A percentile compares a stretch with the other conserved stretches of the same genome.
These are phyloP conservation scores for Kwoniella pini DNA, from an alignment of 768 basidiomycete genomes.

Conservation along the genomic window DNA sequence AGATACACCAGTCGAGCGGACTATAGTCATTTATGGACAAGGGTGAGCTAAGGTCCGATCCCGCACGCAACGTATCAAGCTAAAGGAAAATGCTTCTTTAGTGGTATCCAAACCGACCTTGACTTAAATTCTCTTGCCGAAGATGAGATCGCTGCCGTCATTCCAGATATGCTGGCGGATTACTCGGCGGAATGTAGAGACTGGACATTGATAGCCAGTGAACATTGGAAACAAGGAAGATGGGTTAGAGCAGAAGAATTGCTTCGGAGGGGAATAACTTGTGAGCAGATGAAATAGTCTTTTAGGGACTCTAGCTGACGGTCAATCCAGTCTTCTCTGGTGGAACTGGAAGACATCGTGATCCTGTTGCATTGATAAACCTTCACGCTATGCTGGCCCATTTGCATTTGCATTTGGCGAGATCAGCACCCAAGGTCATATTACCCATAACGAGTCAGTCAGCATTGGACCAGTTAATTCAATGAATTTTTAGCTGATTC, in stretches of 20 bases:
- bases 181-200: slow-evolving; percentile 54
- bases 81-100: slow-evolving; percentile 2
- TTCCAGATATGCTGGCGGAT: slow-evolving; percentile 59
- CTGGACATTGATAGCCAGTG: slow-evolving; percentile 64
- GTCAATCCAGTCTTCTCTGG: slow-evolving; percentile 25
- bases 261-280: slow-evolving; percentile 60
- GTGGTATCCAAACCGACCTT: slow-evolving; percentile 61
- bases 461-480: no score
- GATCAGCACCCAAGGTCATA: slow-evolving; percentile 78
- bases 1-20: slow-evolving; percentile 10
- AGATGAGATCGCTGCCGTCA: slow-evolving; percentile 65
- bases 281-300: slow-evolving; percentile 31
- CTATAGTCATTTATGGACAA: slow-evolving; percentile 40
- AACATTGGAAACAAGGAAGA: slow-evolving; percentile 81
- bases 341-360: slow-evolving; percentile 57
- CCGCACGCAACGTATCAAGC: neutral
- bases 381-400: slow-evolving; percentile 82
- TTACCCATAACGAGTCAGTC: slow-evolving; percentile 72
- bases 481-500: no score
- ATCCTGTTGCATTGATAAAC: slow-evolving; percentile 61
- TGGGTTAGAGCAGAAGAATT: slow-evolving; percentile 76
- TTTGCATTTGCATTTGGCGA: slow-evolving; percentile 75
- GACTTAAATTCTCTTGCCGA: slow-evolving; percentile 81
- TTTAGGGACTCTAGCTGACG: slow-evolving; percentile 3
- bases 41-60: slow-evolving; percentile 37